phyloP scores from a whole-genome alignment of 345 rosid genomes.

The Populus simonii region DNA sequence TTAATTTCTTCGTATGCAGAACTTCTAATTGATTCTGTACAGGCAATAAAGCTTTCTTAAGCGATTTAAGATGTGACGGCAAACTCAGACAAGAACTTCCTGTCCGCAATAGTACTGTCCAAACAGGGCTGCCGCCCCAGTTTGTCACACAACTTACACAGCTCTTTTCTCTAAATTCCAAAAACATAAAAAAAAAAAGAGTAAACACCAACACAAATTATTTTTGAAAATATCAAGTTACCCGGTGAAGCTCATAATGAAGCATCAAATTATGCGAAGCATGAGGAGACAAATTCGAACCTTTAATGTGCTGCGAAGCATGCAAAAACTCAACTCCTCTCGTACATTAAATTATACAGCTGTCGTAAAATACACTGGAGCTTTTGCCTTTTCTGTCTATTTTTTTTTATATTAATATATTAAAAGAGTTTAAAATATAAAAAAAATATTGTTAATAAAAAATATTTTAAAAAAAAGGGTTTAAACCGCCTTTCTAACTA shows the following conservation, averaged over 20 bases:
- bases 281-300: constrained; percentile 47
- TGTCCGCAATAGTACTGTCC: constrained; percentile 62
- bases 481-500: no score
- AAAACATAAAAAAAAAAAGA: no score
- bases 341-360: constrained; percentile 86
- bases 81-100: constrained; percentile 78
- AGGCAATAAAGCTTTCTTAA: constrained; percentile 90
- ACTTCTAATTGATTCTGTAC: constrained; percentile 82
- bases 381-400: constrained; percentile 63
- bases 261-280: constrained; percentile 77
- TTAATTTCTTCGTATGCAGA: constrained; percentile 63
- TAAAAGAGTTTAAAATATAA: no score
- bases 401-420: no score
- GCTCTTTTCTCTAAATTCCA: constrained; percentile 60
- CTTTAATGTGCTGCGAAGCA: constrained; percentile 70
- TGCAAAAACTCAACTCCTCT: constrained; percentile 76
- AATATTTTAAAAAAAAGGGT: no score
- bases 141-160: constrained; percentile 65
- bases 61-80: constrained; percentile 78
- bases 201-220: background rate
- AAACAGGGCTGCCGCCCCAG: constrained; percentile 56
- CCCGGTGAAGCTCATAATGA: constrained; percentile 88
- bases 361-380: constrained; percentile 76
- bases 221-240: constrained; percentile 12
- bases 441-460: no score